phyloP scores from a whole-genome alignment of 2,329 filamentous ascomycete genomes.

The Fusarium sp. region DNA sequence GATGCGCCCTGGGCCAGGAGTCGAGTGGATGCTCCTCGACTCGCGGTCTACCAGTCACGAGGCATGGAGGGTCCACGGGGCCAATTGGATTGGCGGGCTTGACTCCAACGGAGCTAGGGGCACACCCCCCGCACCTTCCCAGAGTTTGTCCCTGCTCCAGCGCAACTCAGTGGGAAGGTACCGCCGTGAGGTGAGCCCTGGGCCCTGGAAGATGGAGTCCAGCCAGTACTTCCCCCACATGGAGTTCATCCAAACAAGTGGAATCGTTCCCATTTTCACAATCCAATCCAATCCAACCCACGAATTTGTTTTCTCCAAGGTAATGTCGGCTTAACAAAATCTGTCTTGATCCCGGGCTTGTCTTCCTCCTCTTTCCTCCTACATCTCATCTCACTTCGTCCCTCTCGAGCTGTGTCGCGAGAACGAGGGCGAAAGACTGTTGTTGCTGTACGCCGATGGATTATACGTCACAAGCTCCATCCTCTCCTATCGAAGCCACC shows the following conservation, averaged over 20 bases:
- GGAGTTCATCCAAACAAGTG: slow-evolving; percentile 11
- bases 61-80: slow-evolving; percentile 43
- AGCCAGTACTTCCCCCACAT: slow-evolving; percentile 28
- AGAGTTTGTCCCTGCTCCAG: slow-evolving; percentile 18
- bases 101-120: slow-evolving; percentile 22
- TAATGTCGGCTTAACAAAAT: slow-evolving; percentile 23
- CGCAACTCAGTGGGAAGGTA: slow-evolving; percentile 19
- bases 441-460: slow-evolving; percentile 16
- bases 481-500: slow-evolving; percentile 27
- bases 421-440: background rate
- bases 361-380: slow-evolving; percentile 9
- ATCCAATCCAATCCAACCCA: slow-evolving; percentile 18
- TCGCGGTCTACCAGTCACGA: slow-evolving; percentile 44
- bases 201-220: background rate
- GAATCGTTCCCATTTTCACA: slow-evolving; percentile 7
- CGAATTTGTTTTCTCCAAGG: slow-evolving; percentile 27
- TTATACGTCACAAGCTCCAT: slow-evolving; percentile 15
- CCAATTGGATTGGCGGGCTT: slow-evolving; percentile 42
- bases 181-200: background rate
- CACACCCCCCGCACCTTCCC: slow-evolving; percentile 4
- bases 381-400: background rate
- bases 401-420: slow-evolving; percentile 2
- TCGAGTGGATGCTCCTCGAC: slow-evolving; percentile 32
- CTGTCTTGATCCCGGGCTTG: slow-evolving; percentile 21
- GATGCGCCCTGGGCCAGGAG: slow-evolving; percentile 26